Conservation (phyloP, 2,329 filamentous ascomycete species). For the Fusarium sp. region DNA sequence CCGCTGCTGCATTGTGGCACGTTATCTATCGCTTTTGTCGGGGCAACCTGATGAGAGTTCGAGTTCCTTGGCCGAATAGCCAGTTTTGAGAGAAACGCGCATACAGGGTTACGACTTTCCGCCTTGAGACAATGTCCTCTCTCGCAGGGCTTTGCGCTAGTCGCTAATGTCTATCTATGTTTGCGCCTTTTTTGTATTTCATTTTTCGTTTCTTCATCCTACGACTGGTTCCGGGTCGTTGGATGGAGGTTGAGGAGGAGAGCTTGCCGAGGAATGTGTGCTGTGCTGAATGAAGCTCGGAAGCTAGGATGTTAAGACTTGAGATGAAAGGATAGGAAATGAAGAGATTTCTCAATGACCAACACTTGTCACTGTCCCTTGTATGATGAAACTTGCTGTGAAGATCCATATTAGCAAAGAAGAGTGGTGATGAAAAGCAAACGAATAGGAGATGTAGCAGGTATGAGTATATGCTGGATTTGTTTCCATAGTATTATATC, state of each 20-base stretch:
- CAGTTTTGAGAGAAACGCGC: constrained; percentile 13
- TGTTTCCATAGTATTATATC: neutral
- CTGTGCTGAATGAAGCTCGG: neutral
- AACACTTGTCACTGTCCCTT: neutral
- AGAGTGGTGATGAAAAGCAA: neutral
- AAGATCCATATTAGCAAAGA: neutral
- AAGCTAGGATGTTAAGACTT: constrained; percentile 39
- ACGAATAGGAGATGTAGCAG: neutral
- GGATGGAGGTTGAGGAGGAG: constrained; percentile 34
- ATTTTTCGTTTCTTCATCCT: constrained; percentile 38
- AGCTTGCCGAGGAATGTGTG: constrained; percentile 19
- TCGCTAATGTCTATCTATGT: constrained; percentile 47
- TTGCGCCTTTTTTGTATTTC: constrained; percentile 36
- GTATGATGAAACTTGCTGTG: neutral
- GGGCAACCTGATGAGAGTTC: constrained; percentile 24
- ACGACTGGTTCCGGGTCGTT: constrained; percentile 38
- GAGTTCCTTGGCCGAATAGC: constrained; percentile 8
- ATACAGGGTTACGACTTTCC: constrained; percentile 32
- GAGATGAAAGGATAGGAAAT: constrained; percentile 43
- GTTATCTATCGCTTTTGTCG: constrained; percentile 22
- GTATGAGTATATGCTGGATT: neutral
- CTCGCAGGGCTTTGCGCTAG: constrained; percentile 35
- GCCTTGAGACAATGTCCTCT: constrained; percentile 19
- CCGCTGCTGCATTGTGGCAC: constrained; percentile 29
- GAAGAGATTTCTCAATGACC: constrained; percentile 38